Evolutionary conservation across 768 basidiomycete genomes (phyloP), one percentile per base, ranked within the genome.

Genomic region (Termitomyces sp.): DNA sequence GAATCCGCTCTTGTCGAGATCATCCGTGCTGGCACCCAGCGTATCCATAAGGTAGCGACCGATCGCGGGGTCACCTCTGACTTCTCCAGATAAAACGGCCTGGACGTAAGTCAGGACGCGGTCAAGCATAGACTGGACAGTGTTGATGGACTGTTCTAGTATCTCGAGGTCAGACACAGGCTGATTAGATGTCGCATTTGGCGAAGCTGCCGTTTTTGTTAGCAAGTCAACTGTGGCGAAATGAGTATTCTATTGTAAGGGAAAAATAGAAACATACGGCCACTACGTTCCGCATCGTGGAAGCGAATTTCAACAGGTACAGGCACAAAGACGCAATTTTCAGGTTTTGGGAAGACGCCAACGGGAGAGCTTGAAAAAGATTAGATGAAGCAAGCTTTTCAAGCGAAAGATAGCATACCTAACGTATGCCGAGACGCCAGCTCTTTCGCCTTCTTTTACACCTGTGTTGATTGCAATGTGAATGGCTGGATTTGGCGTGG

Each of bases 301-400:
- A 92, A 92, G 67, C 85, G 85, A 59, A 98, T 80, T 63, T 91
- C 86, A 62, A 92, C 89, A n/a, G 92, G 91, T 55, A 98, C 86
- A 39, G 96, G 96, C 33, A 92, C 81, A 75, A 98, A 98, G 35
- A 96, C 92, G 67, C 92, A 93, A 75, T 97, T 96, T 78, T 98
- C 96, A 48, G 93, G 86, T 77, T 94, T 96, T 39, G 91, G 92
- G 71, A 81, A 84, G 28, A 95, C 85, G 12, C 96, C 95, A 16
- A 98, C 86, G 4, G 94, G 93, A 57, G 94, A 90, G 70, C 93
- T 94, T 66, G 20, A 62, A 15, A 59, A 61, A 60, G 33, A 60
- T 61, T 52, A 55, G 61, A 69, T 55, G 32, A 45, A 44, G 55
- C 16, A 38, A 48, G 0, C 46, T 18, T 15, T 2, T 6, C 11